These are phyloP conservation scores for Thecaphora frezii DNA, from an alignment of 1,284 basidiomycete genomes.

Conservation along the genomic window DNA sequence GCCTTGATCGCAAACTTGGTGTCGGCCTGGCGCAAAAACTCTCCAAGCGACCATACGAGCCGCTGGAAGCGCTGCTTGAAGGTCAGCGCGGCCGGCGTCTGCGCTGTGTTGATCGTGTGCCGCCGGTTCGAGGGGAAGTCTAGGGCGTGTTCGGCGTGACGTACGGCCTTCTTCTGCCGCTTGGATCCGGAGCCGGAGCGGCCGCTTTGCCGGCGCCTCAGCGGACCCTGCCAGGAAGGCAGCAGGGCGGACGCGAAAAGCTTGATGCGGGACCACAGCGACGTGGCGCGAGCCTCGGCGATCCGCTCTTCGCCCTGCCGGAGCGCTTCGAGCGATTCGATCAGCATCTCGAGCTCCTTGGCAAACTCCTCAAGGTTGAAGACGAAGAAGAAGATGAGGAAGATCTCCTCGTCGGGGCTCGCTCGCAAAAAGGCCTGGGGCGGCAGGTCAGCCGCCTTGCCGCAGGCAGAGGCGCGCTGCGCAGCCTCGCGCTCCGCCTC, in stretches of 20 bases:
- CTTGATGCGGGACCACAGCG: conserved; percentile 17
- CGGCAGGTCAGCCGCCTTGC: neutral
- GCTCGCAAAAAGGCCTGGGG: neutral
- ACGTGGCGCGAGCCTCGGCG: conserved; percentile 23
- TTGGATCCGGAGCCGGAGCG: conserved; percentile 39
- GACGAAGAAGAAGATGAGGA: conserved; percentile 53
- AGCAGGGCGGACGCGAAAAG: conserved; percentile 16
- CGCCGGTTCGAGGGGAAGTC: conserved; percentile 77
- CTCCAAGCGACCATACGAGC: conserved; percentile 75
- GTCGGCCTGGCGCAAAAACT: conserved; percentile 72
- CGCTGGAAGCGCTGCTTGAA: conserved; percentile 50
- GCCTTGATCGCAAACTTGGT: conserved; percentile 86
- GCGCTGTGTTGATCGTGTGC: conserved; percentile 79
- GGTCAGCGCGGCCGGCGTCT: conserved; percentile 67
- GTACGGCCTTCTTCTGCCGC: conserved; percentile 43
- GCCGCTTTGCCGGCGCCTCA: conserved; percentile 26
- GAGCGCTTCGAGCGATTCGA: conserved; percentile 37
- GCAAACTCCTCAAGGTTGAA: conserved; percentile 55
- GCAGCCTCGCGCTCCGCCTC: conserved; percentile 4
- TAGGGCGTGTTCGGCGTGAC: conserved; percentile 63
- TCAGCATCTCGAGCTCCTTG: conserved; percentile 34
- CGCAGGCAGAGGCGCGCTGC: neutral
- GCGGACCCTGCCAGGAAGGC: conserved; percentile 14
- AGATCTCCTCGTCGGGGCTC: conserved; percentile 46
- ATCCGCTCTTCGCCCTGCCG: conserved; percentile 35